Evolutionary conservation across 371 early-diverging fungal genomes (phyloP).

Genomic region (Apophysomyces variabilis): DNA sequence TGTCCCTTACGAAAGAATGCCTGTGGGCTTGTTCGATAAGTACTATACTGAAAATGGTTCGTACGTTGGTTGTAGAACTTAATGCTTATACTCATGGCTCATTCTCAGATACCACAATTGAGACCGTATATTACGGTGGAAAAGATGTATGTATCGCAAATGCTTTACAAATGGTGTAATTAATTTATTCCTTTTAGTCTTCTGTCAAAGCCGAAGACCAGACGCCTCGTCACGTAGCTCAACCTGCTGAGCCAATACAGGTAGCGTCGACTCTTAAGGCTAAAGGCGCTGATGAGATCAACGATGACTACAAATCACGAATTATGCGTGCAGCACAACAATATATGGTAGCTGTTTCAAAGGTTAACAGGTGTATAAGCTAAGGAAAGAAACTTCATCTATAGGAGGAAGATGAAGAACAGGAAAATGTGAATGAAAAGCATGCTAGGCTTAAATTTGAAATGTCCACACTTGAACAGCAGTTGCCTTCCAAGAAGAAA

Average conservation of each 20-base stretch:
- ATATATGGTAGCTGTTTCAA: conserved; percentile 26
- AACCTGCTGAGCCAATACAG: neutral
- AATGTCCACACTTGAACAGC: conserved; percentile 29
- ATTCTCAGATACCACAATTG: conserved; percentile 19
- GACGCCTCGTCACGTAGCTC: neutral
- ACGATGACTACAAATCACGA: conserved; percentile 30
- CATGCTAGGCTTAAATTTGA: conserved; percentile 35
- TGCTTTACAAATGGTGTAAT: too few species aligned
- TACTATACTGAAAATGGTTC: conserved; percentile 57
- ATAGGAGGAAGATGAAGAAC: conserved; percentile 38
- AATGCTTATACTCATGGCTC: neutral
- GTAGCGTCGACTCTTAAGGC: neutral
- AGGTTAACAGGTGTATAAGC: conserved; percentile 19
- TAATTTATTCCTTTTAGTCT: neutral
- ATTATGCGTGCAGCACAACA: conserved; percentile 36
- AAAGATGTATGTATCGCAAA: neutral
- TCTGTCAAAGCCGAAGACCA: neutral
- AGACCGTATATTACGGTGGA: conserved; percentile 12
- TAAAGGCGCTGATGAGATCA: neutral
- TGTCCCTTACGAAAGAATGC: conserved; percentile 61
- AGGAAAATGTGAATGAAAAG: conserved; percentile 32
- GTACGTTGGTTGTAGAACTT: conserved; percentile 22
- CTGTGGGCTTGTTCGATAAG: conserved; percentile 63
- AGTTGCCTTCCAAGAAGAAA: conserved; percentile 31
- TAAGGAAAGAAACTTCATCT: neutral